Evolutionary conservation across 441 rosid species (phyloP), one percentile per base, ranked within the genome.

Genomic region (Arabidopsis lyrata): DNA sequence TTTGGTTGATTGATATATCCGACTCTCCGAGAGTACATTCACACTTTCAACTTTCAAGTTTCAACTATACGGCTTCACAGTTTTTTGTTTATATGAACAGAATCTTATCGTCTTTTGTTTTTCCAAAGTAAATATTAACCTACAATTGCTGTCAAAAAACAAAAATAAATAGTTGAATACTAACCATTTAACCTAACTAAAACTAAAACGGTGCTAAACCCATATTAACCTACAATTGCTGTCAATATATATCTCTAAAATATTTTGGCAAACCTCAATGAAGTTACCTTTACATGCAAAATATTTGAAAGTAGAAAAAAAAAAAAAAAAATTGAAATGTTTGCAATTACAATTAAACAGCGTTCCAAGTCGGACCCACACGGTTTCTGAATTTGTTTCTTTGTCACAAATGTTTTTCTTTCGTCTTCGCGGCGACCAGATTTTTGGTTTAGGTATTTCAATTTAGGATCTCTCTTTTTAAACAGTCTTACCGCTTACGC

Each of bases 361-460:
- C 44, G 32, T 67, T 54, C 62, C 31, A 54, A 2, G 1, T 42
- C 3, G 78, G 75, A 54, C 75, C 79, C 79, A 68, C 79, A 45
- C 75, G 75, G 70, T 69, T 76, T 69, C 54, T n/a, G 47, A n/a
- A 9, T 76, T 45, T 31, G 75, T 76, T 48, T 69, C 31, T 75
- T 62, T 63, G 75, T 62, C 74, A 36, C 27, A 62, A 35, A 45
- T 2, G 18, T n/a, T 20, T 54, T 41, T 41, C 32, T 58, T 38
- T 34, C n/a, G 56, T 44, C 58, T 69, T 36, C 75, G 53, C 66
- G 31, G 79, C 75, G 66, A 57, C 75, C 59, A 34, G 68, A 41
- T 34, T 52, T 52, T 41, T 12, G 31, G 22, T 74, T 55, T 55
- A 6, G 31, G 38, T 36, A 12, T 20, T 50, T 14, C 24, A 63